Evolutionary conservation across 805 yeast species (phyloP), one percentile per base, ranked within the genome.

Genomic region (Zygosaccharomyces kombuchaensis): DNA sequence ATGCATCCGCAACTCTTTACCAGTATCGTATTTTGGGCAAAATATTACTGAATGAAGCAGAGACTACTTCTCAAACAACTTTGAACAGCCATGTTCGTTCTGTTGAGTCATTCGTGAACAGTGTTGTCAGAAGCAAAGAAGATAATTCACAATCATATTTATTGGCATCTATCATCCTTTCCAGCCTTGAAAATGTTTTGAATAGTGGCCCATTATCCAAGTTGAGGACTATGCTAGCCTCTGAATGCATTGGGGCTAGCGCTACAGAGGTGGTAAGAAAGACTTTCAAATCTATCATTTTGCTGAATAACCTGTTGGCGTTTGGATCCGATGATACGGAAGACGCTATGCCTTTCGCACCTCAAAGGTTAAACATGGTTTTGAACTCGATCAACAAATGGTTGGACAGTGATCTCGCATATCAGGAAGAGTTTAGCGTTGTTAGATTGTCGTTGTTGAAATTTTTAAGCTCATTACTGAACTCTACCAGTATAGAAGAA

Each of bases 341-440:
- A 13, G 51, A 50, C 1, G 66, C 64, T 36, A 64, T 60, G n/a
- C 71, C 80, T 2, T 65, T 85, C 21, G 83, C 87, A 6, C 70
- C 76, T 2, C 89, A 81, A 56, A 74, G 93, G 53, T 67, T 83
- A 32, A 75, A 72, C 35, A 78, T 84, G 87, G 64, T 83, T 7
- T 50, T 86, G 14, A 74, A 70, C 34, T 73, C 76, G 4, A 52
- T 88, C 1, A 57, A 63, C 4, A 65, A 65, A 14, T 83, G 90
- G 87, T 53, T 82, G 17, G 84, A 80, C 19, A 72, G 81, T 12
- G 87, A 79, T 16, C 54, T 74, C 41, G 78, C 84, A 1, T 83
- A 77, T 59, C 87, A 81, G 14, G 63, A 67, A 0, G 73, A 67
- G 6, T 87, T 84, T 49, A 55, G 68, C 13, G 60, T 69, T 4